Percentiles rank a stretch among this genome's conserved stretches.
These are phyloP conservation scores for Debaryomyces robertsiae DNA, from an alignment of 1,139 yeast genomes.

Conservation along the genomic window DNA sequence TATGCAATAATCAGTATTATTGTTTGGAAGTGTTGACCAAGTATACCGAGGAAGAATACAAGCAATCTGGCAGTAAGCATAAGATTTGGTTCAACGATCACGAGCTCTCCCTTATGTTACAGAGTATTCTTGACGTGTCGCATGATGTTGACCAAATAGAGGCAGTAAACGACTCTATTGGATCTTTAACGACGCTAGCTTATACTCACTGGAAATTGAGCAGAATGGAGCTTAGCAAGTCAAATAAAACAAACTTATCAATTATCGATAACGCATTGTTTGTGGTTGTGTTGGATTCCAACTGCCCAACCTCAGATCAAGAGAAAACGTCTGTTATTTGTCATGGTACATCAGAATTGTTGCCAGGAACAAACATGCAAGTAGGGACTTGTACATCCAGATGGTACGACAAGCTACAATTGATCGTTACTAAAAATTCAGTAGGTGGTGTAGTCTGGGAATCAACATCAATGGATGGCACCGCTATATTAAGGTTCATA, in stretches of 20 bases:
- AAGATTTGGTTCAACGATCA: slow-evolving; percentile 53
- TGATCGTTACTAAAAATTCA: slow-evolving; percentile 67
- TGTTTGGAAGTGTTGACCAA: slow-evolving; percentile 55
- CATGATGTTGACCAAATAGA: slow-evolving; percentile 39
- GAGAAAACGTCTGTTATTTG: slow-evolving; percentile 51
- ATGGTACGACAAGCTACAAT: slow-evolving; percentile 77
- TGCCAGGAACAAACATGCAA: slow-evolving; percentile 58
- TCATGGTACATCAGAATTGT: slow-evolving; percentile 64
- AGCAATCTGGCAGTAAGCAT: slow-evolving; percentile 22
- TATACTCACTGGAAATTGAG: slow-evolving; percentile 65
- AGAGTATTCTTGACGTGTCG: slow-evolving; percentile 51
- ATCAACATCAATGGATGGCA: slow-evolving; percentile 77
- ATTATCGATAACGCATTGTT: slow-evolving; percentile 66
- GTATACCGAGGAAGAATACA: slow-evolving; percentile 33
- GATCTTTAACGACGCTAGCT: slow-evolving; percentile 70
- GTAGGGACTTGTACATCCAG: slow-evolving; percentile 75
- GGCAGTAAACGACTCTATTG: slow-evolving; percentile 57
- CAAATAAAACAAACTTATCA: slow-evolving; percentile 47
- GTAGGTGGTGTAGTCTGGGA: slow-evolving; percentile 79
- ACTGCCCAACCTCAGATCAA: slow-evolving; percentile 53
- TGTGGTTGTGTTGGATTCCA: slow-evolving; percentile 65
- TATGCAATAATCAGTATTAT: slow-evolving; percentile 67
- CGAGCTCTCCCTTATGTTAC: slow-evolving; percentile 55
- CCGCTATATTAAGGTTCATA: slow-evolving; percentile 70
- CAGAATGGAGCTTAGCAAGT: slow-evolving; percentile 49